Evolutionary conservation across 805 yeast genomes (phyloP).

Genomic region (Monosporozyma siamensis): DNA sequence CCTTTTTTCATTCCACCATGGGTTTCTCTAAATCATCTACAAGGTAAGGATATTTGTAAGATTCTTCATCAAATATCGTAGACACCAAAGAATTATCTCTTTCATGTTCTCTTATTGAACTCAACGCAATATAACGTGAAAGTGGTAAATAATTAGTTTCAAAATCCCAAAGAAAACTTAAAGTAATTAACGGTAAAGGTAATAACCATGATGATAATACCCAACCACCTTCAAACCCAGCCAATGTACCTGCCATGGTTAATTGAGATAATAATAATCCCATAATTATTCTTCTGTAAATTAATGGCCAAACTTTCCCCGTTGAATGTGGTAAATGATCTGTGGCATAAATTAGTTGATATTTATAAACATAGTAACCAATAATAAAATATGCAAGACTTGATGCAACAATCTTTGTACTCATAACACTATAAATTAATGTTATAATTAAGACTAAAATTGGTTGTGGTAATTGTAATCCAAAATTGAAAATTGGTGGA

Average conservation of each 20-base stretch:
- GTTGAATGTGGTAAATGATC: slow-evolving; percentile 96
- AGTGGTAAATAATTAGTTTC: slow-evolving; percentile 74
- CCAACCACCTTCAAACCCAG: slow-evolving; percentile 69
- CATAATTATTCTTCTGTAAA: slow-evolving; percentile 69
- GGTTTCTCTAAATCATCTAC: slow-evolving; percentile 74
- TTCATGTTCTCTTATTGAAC: slow-evolving; percentile 56
- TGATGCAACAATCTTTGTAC: slow-evolving; percentile 76
- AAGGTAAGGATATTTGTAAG: slow-evolving; percentile 70
- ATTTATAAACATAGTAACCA: slow-evolving; percentile 85
- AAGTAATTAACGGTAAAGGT: slow-evolving; percentile 67
- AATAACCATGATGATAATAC: slow-evolving; percentile 57
- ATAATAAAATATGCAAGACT: slow-evolving; percentile 76
- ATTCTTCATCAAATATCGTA: slow-evolving; percentile 29
- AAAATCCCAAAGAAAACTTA: slow-evolving; percentile 66
- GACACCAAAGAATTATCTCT: slow-evolving; percentile 20
- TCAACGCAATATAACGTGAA: slow-evolving; percentile 74
- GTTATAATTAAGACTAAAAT: slow-evolving; percentile 76
- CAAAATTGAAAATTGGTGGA: slow-evolving; percentile 90
- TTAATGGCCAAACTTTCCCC: slow-evolving; percentile 91
- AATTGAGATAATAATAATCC: slow-evolving; percentile 80
- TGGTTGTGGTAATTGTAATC: slow-evolving; percentile 86
- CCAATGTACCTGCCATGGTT: slow-evolving; percentile 87
- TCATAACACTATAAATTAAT: slow-evolving; percentile 78
- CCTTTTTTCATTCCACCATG: slow-evolving; percentile 40
- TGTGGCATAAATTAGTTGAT: slow-evolving; percentile 80